Evolutionary conservation across 2,329 filamentous ascomycete genomes (phyloP), one percentile per base, ranked within the genome.

Genomic region (Aspergillus cejpii): DNA sequence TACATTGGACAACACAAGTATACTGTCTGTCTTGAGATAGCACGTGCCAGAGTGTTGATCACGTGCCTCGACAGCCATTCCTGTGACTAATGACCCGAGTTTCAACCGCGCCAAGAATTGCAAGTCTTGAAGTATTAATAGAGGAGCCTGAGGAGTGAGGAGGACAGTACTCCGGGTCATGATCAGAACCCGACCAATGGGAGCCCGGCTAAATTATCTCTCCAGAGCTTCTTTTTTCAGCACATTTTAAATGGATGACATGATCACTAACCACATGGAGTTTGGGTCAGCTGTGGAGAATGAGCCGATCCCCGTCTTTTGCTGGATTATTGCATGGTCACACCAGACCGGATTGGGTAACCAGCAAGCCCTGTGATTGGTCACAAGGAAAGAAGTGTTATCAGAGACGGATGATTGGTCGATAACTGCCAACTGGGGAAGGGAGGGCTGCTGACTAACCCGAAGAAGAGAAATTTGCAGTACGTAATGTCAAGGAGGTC

Each of bases 401-500:
- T 60, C 55, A 52, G 10, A 11, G 36, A 6, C 2, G 24, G 12
- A 15, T 59, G 56, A 63, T 62, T 61, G 56, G 59, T 23, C n/a
- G 29, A 39, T 20, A 34, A 28, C 5, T 6, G 11, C 26, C 26
- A 11, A 28, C 26, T 28, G 7, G 6, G 2, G 15, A 2, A 5
- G n/a, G 28, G 17, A 4, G 6, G n/a, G n/a, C 14, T 15, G 28
- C 14, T 31, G 28, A 31, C 28, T 31, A 31, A 31, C 28, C n/a
- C n/a, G n/a, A n/a, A n/a, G 6, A 31, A 8, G 28, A 31, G 28
- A 8, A 31, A 34, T 34, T 47, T 43, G 37, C 51, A 52, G 57
- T 64, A 64, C 62, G 62, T 66, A 66, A 66, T 64, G 51, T 45
- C 40, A 56, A 49, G 50, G 48, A 39, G 44, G 33, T 44, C 47